phyloP scores from a whole-genome alignment of 305 asterid species.

The Solanum hybrid region DNA sequence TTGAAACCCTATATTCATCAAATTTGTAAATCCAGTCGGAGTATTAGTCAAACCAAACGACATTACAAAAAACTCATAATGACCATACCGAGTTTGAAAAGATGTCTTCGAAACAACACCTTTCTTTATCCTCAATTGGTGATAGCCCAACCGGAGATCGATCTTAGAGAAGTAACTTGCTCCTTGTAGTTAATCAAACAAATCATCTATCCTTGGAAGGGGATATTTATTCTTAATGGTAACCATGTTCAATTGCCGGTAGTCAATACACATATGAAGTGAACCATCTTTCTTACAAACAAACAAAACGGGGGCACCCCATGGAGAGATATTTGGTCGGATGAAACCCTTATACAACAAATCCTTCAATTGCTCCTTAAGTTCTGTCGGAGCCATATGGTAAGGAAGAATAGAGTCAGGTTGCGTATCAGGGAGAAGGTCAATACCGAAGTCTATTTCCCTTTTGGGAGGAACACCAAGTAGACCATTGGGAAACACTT shows the following conservation, averaged over 20 bases:
- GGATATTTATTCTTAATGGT: background rate
- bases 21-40: background rate
- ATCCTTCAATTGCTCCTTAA: background rate
- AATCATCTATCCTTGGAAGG: background rate
- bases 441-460: background rate
- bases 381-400: background rate
- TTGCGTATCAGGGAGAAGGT: background rate
- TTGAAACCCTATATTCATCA: background rate
- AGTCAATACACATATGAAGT: background rate
- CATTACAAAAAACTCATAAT: background rate
- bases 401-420: background rate
- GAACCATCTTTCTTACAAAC: background rate
- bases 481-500: background rate
- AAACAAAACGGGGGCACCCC: background rate
- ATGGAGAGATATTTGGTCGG: background rate
- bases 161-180: background rate
- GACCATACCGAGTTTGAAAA: background rate
- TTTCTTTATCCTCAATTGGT: background rate
- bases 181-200: background rate
- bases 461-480: background rate
- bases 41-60: background rate
- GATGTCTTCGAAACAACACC: background rate
- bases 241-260: background rate
- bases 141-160: background rate
- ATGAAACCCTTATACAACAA: background rate